Conservation (phyloP, 2,329 filamentous ascomycete genomes). For the Helotiales sp. region DNA sequence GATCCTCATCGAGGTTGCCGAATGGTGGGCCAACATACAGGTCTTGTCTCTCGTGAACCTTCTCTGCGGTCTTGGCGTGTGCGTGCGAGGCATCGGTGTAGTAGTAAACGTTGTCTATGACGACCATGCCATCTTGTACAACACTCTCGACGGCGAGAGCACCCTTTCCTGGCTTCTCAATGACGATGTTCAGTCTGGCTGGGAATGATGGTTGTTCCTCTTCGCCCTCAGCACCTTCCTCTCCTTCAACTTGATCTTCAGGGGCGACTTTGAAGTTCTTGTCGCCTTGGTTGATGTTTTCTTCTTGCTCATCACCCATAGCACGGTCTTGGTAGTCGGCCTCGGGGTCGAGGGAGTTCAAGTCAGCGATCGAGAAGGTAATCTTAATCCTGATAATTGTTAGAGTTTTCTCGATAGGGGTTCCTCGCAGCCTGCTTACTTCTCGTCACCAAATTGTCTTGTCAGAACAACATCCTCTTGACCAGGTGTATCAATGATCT, state of each 20-base stretch:
- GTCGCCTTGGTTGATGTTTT: slow-evolving; percentile 42
- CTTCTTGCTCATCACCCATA: slow-evolving; percentile 52
- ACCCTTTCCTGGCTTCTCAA: slow-evolving; percentile 85
- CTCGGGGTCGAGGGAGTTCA: slow-evolving; percentile 65
- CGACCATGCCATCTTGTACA: slow-evolving; percentile 81
- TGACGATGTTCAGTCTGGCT: slow-evolving; percentile 78
- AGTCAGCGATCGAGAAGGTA: slow-evolving; percentile 81
- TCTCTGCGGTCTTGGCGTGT: slow-evolving; percentile 72
- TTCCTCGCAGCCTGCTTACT: slow-evolving; percentile 54
- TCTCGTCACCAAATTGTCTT: slow-evolving; percentile 83
- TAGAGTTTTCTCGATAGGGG: slow-evolving; percentile 32
- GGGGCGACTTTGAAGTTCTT: slow-evolving; percentile 54
- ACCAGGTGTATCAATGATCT: slow-evolving; percentile 79
- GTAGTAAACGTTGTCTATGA: slow-evolving; percentile 89
- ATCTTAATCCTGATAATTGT: slow-evolving; percentile 64
- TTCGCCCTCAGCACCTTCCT: slow-evolving; percentile 54
- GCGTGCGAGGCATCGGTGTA: slow-evolving; percentile 78
- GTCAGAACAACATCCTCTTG: slow-evolving; percentile 85
- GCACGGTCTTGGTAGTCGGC: slow-evolving; percentile 57
- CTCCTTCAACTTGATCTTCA: slow-evolving; percentile 48
- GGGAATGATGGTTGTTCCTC: slow-evolving; percentile 64
- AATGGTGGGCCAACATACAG: slow-evolving; percentile 92
- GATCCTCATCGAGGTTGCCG: slow-evolving; percentile 90
- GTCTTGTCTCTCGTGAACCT: slow-evolving; percentile 72
- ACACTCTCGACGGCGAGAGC: slow-evolving; percentile 84